Percentiles rank a stretch among this genome's conserved stretches.
Conservation (phyloP, 2,329 filamentous ascomycete genomes). For the Zymoseptoria tritici region DNA sequence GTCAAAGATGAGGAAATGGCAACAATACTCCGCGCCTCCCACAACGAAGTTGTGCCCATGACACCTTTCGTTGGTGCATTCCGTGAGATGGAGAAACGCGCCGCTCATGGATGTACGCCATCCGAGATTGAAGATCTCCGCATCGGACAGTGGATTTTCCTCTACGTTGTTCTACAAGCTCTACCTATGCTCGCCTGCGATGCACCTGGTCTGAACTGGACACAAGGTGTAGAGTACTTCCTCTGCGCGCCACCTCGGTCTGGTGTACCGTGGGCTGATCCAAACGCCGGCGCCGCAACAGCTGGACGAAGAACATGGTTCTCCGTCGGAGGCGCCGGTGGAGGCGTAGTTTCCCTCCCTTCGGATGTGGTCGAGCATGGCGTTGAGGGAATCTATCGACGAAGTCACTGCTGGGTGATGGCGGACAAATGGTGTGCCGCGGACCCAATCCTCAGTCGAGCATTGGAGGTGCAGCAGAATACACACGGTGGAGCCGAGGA, state of each 20-base stretch:
- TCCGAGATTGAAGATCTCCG: slow-evolving; percentile 64
- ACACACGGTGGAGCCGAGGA: slow-evolving; percentile 2
- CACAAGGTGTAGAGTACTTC: slow-evolving; percentile 72
- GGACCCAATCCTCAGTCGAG: slow-evolving; percentile 26
- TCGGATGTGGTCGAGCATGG: slow-evolving; percentile 59
- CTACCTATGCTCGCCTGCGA: slow-evolving; percentile 72
- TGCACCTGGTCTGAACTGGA: slow-evolving; percentile 60
- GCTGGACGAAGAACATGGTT: slow-evolving; percentile 56
- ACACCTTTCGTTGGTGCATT: slow-evolving; percentile 62
- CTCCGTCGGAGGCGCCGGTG: slow-evolving; percentile 57
- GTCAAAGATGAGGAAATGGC: slow-evolving; percentile 73
- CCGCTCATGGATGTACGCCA: slow-evolving; percentile 56
- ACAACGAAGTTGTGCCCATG: slow-evolving; percentile 63
- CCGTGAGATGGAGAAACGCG: slow-evolving; percentile 62
- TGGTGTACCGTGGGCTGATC: slow-evolving; percentile 60
- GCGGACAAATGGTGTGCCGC: slow-evolving; percentile 54
- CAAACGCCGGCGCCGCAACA: slow-evolving; percentile 45
- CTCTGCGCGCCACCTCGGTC: slow-evolving; percentile 68
- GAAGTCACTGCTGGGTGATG: slow-evolving; percentile 62
- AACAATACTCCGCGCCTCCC: slow-evolving; percentile 68
- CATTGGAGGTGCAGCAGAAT: slow-evolving; percentile 21
- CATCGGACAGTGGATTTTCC: slow-evolving; percentile 72
- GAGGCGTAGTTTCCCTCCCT: slow-evolving; percentile 54
- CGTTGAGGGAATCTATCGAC: slow-evolving; percentile 59
- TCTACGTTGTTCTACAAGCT: slow-evolving; percentile 70